Evolutionary conservation across 495 filamentous ascomycete genomes (phyloP), one percentile per base, ranked within the genome.

Genomic region (Podospora pseudoanserina): DNA sequence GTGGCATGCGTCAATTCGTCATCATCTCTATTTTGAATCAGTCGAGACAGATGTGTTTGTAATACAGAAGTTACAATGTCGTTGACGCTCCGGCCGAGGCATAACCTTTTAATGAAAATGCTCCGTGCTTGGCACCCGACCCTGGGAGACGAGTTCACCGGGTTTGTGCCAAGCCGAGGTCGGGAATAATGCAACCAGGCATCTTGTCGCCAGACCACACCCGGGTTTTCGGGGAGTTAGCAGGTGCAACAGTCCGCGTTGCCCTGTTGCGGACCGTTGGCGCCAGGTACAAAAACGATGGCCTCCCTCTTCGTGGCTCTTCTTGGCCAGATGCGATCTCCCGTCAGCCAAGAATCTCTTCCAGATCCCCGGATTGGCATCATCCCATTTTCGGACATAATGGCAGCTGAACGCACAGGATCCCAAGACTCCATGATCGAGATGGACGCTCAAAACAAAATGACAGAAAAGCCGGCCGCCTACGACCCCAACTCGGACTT

Each of bases 401-500:
- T 58, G 55, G n/a, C 55, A 58, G n/a, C 18, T 26, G 55, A 58
- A 58, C 55, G 55, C 55, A 20, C 55, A 19, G 55, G 55, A 20
- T 58, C 55, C 5, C n/a, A 18, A 58, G 55, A 67, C 61, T 34
- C 30, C 34, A 56, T 58, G 30, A 58, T 56, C 34, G 32, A 64
- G n/a, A 60, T 49, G n/a, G 56, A 62, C 7, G 39, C 68, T 20
- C 53, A 61, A 56, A 64, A 32, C 64, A 5, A 64, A 1, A 39
- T 61, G 44, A 53, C 27, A 34, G 74, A 76, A 65, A 77, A 73
- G 61, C 68, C 68, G 15, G 27, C 53, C 18, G 27, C 53, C 18
- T 68, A 58, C 27, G 68, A 71, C 5, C 28, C 60, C 1, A 70
- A 69, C 64, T 73, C 74, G 2, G 73, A 76, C 55, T 61, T 71